Base-by-base conservation (phyloP, 805 yeast genomes). In the Teunomyces aglyptinius region DNA sequence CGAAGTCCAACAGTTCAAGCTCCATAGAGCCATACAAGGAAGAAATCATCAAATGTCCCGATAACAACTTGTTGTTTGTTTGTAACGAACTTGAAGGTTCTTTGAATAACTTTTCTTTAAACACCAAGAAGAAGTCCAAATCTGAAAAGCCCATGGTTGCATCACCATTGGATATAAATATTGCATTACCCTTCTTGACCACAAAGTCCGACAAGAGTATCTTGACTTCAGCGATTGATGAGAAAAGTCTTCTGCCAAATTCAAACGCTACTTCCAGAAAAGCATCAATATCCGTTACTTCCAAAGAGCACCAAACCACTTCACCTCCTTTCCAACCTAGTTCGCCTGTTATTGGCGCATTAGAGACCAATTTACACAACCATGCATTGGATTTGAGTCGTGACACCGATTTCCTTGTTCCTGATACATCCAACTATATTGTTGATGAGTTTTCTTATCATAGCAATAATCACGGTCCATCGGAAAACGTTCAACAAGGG, bases 41-140 rank as follows among this genome's bases (percentile, higher is more conserved):
- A 46, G 91, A 86, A 55, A 75, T 80, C 4, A 68, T 85, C 32
- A 73, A 71, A 41, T 78, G 86, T 53, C 70, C 75, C 0, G 76
- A 81, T 54, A 86, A 84, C 51, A 86, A 86, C 54, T 60, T 86
- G 29, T 59, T 86, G 34, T 79, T 82, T 4, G 74, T 80, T 49
- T 79, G 84, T 52, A 80, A 77, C 51, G 75, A 75, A 24, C 58
- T 60, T 1, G 69, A 63, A 35, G 44, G 50, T 28, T 47, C 40
- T 13, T 29, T 35, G 11, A 45, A 34, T 7, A 35, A 15, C 11
- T 34, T 49, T 2, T 45, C 60, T 31, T 49, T 55, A 32, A 51
- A 61, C 36, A 52, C 59, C 1, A 56, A 57, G 8, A 49, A 60
- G 22, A 43, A 48, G 16, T 48, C 42, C 6, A 31, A 47, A 6